Evolutionary conservation across 345 rosid genomes (phyloP).

Genomic region (Populus davidiana): DNA sequence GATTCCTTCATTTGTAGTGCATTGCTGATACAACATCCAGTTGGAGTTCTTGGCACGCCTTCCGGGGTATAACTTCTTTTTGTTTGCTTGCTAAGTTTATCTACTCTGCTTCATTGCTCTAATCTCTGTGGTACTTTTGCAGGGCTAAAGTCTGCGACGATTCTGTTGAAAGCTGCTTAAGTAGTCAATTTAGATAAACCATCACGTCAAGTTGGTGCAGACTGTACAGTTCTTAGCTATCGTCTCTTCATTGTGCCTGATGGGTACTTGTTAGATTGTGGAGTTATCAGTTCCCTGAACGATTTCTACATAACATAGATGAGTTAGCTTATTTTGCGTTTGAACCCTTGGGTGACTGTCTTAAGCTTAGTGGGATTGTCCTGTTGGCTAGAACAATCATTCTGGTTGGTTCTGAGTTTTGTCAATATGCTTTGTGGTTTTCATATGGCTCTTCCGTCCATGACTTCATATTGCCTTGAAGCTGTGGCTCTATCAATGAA

Average conservation of each 20-base stretch:
- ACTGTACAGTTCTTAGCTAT: slow-evolving; percentile 23
- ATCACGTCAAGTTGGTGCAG: slow-evolving; percentile 28
- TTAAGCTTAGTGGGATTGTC: slow-evolving; percentile 31
- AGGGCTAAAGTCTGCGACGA: slow-evolving; percentile 60
- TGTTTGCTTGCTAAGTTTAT: not conserved
- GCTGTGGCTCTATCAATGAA: slow-evolving; percentile 42
- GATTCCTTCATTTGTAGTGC: slow-evolving; percentile 30
- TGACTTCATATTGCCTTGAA: slow-evolving; percentile 32
- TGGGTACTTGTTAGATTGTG: slow-evolving; percentile 40
- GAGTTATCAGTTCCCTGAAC: slow-evolving; percentile 20
- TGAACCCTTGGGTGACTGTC: slow-evolving; percentile 38
- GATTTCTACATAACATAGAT: slow-evolving; percentile 34
- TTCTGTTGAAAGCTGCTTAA: slow-evolving; percentile 34
- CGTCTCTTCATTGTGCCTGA: slow-evolving; percentile 25
- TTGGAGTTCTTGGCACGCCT: slow-evolving; percentile 24
- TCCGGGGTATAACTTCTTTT: slow-evolving; percentile 15
- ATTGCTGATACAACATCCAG: slow-evolving; percentile 34
- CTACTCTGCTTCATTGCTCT: not conserved
- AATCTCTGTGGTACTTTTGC: slow-evolving; percentile 19
- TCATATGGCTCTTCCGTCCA: slow-evolving; percentile 26
- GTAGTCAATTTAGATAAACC: slow-evolving; percentile 35
- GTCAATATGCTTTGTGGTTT: slow-evolving; percentile 42
- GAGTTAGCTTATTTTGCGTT: slow-evolving; percentile 31
- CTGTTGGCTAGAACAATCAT: slow-evolving; percentile 33
- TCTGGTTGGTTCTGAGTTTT: slow-evolving; percentile 26